Percentiles rank a stretch among this genome's conserved stretches.
Evolutionary conservation across 164 flowering plant genomes (phyloP).

Genomic region (Hamamelis virginiana): DNA sequence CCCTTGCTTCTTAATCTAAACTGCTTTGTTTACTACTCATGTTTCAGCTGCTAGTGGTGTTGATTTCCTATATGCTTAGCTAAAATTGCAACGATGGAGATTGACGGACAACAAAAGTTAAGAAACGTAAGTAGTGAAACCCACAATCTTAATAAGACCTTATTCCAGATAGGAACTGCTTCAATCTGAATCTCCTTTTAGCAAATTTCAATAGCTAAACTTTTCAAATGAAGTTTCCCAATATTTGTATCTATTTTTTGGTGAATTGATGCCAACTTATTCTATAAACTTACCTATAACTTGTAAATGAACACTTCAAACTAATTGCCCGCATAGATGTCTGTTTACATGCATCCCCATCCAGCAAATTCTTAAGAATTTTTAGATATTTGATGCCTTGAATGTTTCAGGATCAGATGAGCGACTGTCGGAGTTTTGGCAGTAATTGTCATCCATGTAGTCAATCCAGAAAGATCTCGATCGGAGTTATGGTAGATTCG

Average conservation of each 20-base stretch:
- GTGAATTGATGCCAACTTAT: neutral
- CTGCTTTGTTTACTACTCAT: neutral
- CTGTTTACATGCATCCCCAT: neutral
- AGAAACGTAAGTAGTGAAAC: constrained; percentile 20
- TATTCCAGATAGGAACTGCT: neutral
- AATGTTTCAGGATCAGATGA: constrained; percentile 46
- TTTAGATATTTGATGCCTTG: constrained; percentile 1
- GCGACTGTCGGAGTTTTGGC: constrained; percentile 47
- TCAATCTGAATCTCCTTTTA: neutral
- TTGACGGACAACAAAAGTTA: constrained; percentile 1
- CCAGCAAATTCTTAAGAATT: neutral
- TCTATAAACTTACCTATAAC: no score
- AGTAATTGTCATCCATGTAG: constrained; percentile 51
- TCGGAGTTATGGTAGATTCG: constrained; percentile 58
- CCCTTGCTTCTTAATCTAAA: neutral
- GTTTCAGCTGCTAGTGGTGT: constrained; percentile 8
- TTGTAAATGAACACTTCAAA: neutral
- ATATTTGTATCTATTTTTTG: constrained; percentile 13
- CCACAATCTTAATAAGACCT: neutral
- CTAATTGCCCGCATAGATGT: neutral
- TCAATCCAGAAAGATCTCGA: constrained; percentile 73
- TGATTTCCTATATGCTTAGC: neutral
- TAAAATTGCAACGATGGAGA: constrained; percentile 14
- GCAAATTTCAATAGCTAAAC: neutral
- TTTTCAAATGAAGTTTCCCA: neutral